Evolutionary conservation across 2,329 filamentous ascomycete species (phyloP).

Genomic region (Ceratocystis lukuohia): DNA sequence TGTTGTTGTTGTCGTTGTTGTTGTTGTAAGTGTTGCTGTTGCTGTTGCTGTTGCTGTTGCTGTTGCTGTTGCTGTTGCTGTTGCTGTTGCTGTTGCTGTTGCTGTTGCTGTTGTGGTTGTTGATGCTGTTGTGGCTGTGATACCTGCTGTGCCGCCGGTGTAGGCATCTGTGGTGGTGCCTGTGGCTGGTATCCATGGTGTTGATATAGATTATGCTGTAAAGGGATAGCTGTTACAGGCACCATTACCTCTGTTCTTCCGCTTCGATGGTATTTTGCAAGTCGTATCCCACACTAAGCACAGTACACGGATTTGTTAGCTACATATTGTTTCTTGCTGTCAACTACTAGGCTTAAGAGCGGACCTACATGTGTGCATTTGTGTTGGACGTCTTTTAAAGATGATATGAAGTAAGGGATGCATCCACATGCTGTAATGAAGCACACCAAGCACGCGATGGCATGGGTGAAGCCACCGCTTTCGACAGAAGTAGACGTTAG

Average conservation of each 20-base stretch:
- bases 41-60: background rate
- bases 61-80: background rate
- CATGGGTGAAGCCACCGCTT: slow-evolving; percentile 21
- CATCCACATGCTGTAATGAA: slow-evolving; percentile 22
- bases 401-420: slow-evolving; percentile 22
- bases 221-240: slow-evolving; percentile 14
- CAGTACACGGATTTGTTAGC: slow-evolving; percentile 12
- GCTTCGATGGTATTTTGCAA: slow-evolving; percentile 23
- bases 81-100: background rate
- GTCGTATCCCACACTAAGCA: slow-evolving; percentile 22
- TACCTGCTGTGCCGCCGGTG: background rate
- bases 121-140: background rate
- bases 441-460: slow-evolving; percentile 21
- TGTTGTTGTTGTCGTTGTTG: background rate
- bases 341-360: too few species aligned
- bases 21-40: background rate
- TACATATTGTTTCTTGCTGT: background rate
- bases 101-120: background rate
- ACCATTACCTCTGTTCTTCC: slow-evolving; percentile 23
- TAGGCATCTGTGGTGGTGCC: slow-evolving; percentile 1
- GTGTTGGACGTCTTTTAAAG: slow-evolving; percentile 22
- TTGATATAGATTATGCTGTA: slow-evolving; percentile 8
- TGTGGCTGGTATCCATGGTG: background rate
- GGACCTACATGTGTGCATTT: slow-evolving; percentile 21
- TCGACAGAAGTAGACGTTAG: background rate